A percentile compares a stretch with the other conserved stretches of the same genome.
Evolutionary conservation across 2,329 filamentous ascomycete genomes (phyloP).

Genomic region (Golovinomyces cichoracearum): DNA sequence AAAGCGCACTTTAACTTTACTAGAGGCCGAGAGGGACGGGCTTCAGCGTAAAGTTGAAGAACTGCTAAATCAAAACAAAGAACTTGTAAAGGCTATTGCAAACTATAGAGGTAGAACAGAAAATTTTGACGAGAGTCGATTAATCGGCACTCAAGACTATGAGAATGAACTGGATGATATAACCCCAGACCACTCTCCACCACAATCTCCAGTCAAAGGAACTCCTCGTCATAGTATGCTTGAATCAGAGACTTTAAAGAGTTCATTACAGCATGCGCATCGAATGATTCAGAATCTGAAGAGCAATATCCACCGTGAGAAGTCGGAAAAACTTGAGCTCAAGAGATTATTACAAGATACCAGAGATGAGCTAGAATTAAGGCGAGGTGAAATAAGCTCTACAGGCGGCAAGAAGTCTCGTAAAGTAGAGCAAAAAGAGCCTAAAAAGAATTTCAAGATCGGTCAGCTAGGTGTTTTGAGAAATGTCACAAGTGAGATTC

Average conservation of each 20-base stretch:
- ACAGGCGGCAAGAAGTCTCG: conserved; percentile 32
- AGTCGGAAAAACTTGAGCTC: conserved; percentile 92
- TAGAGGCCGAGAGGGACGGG: conserved; percentile 51
- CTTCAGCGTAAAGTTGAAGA: conserved; percentile 75
- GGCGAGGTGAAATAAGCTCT: conserved; percentile 23
- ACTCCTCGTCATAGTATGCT: conserved; percentile 75
- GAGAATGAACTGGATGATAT: conserved; percentile 39
- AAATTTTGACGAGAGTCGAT: conserved; percentile 35
- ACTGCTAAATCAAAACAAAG: conserved; percentile 65
- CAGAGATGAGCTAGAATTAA: conserved; percentile 62
- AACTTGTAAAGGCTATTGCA: conserved; percentile 63
- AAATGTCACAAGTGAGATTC: conserved; percentile 49
- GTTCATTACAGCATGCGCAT: conserved; percentile 79
- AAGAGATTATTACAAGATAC: conserved; percentile 88
- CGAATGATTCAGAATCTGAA: conserved; percentile 90
- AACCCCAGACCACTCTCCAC: conserved; percentile 74
- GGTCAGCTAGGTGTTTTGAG: conserved; percentile 50
- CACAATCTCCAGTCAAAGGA: conserved; percentile 68
- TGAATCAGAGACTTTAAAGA: conserved; percentile 89
- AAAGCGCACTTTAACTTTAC: conserved; percentile 52
- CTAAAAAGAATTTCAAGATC: conserved; percentile 50
- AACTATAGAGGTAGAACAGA: conserved; percentile 40
- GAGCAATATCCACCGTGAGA: conserved; percentile 85
- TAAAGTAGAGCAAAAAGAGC: conserved; percentile 34
- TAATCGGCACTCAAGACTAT: conserved; percentile 34